Evolutionary conservation across 2,329 filamentous ascomycete genomes (phyloP).

Genomic region (Alternaria triticimaculans): DNA sequence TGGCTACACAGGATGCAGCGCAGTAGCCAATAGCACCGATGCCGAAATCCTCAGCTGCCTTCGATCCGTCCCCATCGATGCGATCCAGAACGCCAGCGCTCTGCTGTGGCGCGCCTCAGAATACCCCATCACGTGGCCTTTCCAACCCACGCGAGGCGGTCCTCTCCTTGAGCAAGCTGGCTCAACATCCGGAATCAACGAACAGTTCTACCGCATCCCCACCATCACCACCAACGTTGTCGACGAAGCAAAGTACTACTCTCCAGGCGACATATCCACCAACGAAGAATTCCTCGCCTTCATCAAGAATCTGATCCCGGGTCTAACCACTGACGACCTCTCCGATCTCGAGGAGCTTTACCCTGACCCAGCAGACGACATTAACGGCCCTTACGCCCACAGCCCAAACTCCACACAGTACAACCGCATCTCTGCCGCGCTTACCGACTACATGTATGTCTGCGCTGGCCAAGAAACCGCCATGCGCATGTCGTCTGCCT

Average conservation of each 20-base stretch:
- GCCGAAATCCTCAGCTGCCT: constrained; percentile 48
- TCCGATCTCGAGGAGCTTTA: constrained; percentile 25
- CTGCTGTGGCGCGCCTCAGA: constrained; percentile 44
- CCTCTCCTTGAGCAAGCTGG: constrained; percentile 54
- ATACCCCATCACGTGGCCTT: constrained; percentile 54
- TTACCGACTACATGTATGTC: constrained; percentile 55
- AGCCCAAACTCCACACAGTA: constrained; percentile 56
- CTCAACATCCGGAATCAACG: constrained; percentile 38
- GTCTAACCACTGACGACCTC: constrained; percentile 22
- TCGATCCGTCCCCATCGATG: constrained; percentile 44
- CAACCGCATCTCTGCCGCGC: constrained; percentile 51
- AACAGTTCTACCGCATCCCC: constrained; percentile 34
- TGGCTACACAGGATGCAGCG: constrained; percentile 22
- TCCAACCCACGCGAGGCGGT: constrained; percentile 54
- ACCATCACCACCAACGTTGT: constrained; percentile 42
- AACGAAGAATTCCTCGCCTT: constrained; percentile 44
- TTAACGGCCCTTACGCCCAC: constrained; percentile 45
- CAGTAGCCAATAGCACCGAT: constrained; percentile 32
- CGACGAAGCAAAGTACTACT: constrained; percentile 39
- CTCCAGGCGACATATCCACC: constrained; percentile 35
- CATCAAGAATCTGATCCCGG: constrained; percentile 30
- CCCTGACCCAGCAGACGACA: constrained; percentile 32
- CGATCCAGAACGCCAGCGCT: constrained; percentile 47
- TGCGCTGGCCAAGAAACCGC: constrained; percentile 56
- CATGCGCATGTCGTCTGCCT: constrained; percentile 43